Evolutionary conservation across 2,329 filamentous ascomycete species (phyloP), one percentile per base, ranked within the genome.

Genomic region (Myriosclerotinia duriaeana): DNA sequence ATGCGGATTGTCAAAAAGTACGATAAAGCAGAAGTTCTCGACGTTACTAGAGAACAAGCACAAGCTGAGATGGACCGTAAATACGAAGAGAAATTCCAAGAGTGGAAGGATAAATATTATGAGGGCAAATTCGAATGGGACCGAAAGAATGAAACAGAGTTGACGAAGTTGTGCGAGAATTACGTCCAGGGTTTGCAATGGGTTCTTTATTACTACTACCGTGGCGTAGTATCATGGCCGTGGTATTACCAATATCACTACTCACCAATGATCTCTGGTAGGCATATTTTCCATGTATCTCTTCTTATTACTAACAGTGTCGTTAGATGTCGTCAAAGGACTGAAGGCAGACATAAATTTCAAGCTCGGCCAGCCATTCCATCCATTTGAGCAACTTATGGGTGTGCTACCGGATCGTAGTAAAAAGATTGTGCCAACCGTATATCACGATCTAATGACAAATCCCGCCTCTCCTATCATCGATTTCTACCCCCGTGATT

Each of bases 211-310:
- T 99, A 99, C 81, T 99, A 99, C 79, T 99, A 99, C 80, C 89
- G 89, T 64, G 95, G 95, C 69, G 95, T 99, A 68, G 95, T 92
- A 20, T 98, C 94, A 15, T 99, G 95, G 95, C 93, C 95, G 17
- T 99, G 95, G 95, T 99, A 91, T 80, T 99, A 97, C 78, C 84
- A 84, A 68, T 99, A 97, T 78, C 96, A 99, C 79, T 99, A 99
- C 78, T 91, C 96, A 12, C 95, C 95, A 1, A 92, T 98, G 86
- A 99, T 97, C 66, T 96, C 92, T 71, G 88, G 88, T 89, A 79
- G 75, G 78, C 67, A 20, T 38, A 55, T 53, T 8, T 15, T 30
- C 11, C 64, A 63, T 26, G 1, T 3, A 76, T 78, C 59, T 59
- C 66, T 34, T n/a, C 30, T 38, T 26, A 7, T 42, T n/a, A 56